Evolutionary conservation across 2,329 filamentous ascomycete species (phyloP).

Genomic region (Exophiala oligosperma): DNA sequence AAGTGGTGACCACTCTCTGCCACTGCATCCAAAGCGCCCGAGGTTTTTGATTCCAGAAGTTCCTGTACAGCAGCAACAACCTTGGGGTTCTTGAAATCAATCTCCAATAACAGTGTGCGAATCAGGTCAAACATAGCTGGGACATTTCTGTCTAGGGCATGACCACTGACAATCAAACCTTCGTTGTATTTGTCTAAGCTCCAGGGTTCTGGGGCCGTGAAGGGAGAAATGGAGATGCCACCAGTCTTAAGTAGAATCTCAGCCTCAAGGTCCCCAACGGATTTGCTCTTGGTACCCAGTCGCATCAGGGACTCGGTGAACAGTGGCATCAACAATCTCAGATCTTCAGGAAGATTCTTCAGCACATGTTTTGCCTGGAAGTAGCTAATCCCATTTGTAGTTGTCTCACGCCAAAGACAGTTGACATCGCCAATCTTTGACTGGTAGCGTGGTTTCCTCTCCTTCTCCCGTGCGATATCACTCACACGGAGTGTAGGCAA

Average conservation of each 20-base stretch:
- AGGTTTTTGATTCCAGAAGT: constrained; percentile 80
- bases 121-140: constrained; percentile 88
- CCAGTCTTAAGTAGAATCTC: constrained; percentile 95
- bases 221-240: constrained; percentile 80
- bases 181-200: constrained; percentile 72
- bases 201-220: constrained; percentile 74
- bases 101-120: constrained; percentile 76
- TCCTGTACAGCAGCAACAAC: constrained; percentile 82
- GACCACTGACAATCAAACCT: constrained; percentile 80
- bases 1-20: constrained; percentile 87
- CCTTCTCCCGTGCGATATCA: constrained; percentile 81
- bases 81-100: constrained; percentile 82
- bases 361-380: constrained; percentile 86
- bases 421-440: constrained; percentile 61
- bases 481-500: constrained; percentile 83
- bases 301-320: constrained; percentile 94
- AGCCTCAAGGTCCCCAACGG: constrained; percentile 94
- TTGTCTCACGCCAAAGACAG: constrained; percentile 87
- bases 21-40: constrained; percentile 87
- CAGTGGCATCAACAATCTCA: constrained; percentile 80
- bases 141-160: constrained; percentile 85
- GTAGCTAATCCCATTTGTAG: constrained; percentile 94
- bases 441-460: constrained; percentile 67
- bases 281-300: constrained; percentile 80
- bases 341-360: constrained; percentile 76